These are phyloP conservation scores for Apophysomyces ossiformis DNA, from an alignment of 371 early-diverging fungal genomes.

Conservation along the genomic window DNA sequence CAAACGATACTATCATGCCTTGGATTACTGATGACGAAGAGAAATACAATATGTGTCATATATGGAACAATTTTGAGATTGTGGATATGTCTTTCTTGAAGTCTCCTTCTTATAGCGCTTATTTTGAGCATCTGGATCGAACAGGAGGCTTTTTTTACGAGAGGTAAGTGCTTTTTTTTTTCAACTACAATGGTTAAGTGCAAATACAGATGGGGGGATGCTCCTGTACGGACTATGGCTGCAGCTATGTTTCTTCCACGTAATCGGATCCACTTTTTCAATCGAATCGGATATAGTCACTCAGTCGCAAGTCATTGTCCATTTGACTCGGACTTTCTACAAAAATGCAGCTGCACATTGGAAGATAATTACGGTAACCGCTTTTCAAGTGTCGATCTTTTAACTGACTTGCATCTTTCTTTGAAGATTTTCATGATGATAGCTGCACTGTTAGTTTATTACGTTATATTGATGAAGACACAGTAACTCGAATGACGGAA, in stretches of 20 bases:
- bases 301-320: slow-evolving; percentile 55
- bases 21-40: slow-evolving; percentile 31
- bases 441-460: slow-evolving; percentile 36
- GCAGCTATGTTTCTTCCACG: slow-evolving; percentile 79
- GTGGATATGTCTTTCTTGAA: slow-evolving; percentile 79
- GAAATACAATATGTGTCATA: slow-evolving; percentile 74
- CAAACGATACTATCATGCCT: slow-evolving; percentile 30
- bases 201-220: slow-evolving; percentile 64
- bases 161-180: slow-evolving; percentile 41
- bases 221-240: slow-evolving; percentile 80
- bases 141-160: slow-evolving; percentile 96
- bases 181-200: slow-evolving; percentile 35
- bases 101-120: slow-evolving; percentile 70
- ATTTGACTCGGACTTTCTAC: slow-evolving; percentile 22
- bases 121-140: slow-evolving; percentile 82
- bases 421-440: slow-evolving; percentile 34
- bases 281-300: slow-evolving; percentile 83
- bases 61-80: slow-evolving; percentile 74
- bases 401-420: background rate
- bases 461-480: slow-evolving; percentile 24
- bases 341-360: slow-evolving; percentile 41
- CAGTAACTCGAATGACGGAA: slow-evolving; percentile 19
- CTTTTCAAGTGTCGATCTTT: no score
- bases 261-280: slow-evolving; percentile 87
- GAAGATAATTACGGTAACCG: slow-evolving; percentile 30